Conservation (phyloP, 106 monocot species). For the Posidonia australis region DNA sequence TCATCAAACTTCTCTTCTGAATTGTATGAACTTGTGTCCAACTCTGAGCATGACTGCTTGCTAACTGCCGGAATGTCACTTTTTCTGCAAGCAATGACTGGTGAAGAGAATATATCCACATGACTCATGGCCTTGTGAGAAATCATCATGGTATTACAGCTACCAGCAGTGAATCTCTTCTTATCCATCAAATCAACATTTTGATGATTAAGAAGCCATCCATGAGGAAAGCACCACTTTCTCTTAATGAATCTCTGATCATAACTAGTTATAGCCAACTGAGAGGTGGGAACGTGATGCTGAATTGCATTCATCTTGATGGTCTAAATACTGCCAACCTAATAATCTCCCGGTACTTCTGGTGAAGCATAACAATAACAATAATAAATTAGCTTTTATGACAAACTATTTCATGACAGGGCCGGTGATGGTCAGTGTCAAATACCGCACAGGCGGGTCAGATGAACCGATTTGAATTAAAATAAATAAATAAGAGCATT, state of each 20-base stretch:
- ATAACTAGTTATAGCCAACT: not conserved
- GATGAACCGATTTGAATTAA: too few species aligned
- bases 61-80: constrained; percentile 11
- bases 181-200: not conserved
- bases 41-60: constrained; percentile 26
- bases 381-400: too few species aligned
- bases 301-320: not conserved
- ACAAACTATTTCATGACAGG: too few species aligned
- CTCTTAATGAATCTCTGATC: not conserved
- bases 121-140: not conserved
- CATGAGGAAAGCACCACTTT: not conserved
- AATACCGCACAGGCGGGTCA: too few species aligned
- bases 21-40: constrained; percentile 14
- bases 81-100: constrained; percentile 11
- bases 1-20: constrained; percentile 11
- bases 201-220: not conserved
- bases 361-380: too few species aligned
- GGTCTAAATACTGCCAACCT: too few species aligned
- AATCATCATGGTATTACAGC: not conserved
- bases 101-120: not conserved
- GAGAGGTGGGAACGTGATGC: not conserved
- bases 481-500: too few species aligned
- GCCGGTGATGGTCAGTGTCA: too few species aligned
- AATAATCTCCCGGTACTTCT: too few species aligned
- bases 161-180: not conserved